Percentiles rank a stretch among this genome's conserved stretches.
phyloP scores from a whole-genome alignment of 2,329 filamentous ascomycete species.

The Trichoderma sp. region DNA sequence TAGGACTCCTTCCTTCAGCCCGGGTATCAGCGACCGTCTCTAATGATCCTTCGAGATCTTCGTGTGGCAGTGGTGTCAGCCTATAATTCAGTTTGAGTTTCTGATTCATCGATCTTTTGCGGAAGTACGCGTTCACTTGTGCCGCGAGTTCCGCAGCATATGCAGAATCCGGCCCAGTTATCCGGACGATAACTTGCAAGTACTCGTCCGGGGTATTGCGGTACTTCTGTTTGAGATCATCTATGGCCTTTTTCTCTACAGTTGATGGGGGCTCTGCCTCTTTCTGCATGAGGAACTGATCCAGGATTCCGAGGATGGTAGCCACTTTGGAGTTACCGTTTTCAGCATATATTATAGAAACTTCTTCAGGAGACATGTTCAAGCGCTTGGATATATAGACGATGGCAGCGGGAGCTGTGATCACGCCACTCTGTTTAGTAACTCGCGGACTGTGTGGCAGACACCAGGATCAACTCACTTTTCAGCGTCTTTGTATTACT shows the following conservation, averaged over 20 bases:
- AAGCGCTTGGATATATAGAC: slow-evolving; percentile 51
- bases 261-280: slow-evolving; percentile 39
- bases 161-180: slow-evolving; percentile 42
- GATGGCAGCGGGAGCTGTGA: slow-evolving; percentile 46
- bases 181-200: slow-evolving; percentile 48
- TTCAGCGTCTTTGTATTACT: slow-evolving; percentile 27
- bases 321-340: slow-evolving; percentile 46
- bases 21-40: background rate
- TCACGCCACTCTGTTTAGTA: background rate
- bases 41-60: slow-evolving; percentile 29
- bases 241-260: slow-evolving; percentile 38
- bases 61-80: slow-evolving; percentile 41
- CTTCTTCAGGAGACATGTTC: slow-evolving; percentile 46
- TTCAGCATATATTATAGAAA: slow-evolving; percentile 47
- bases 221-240: slow-evolving; percentile 45
- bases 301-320: slow-evolving; percentile 49
- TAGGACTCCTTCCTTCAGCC: background rate
- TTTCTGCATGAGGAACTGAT: slow-evolving; percentile 48
- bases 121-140: slow-evolving; percentile 48
- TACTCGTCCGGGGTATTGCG: slow-evolving; percentile 50
- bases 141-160: slow-evolving; percentile 48
- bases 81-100: slow-evolving; percentile 46
- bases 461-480: slow-evolving; percentile 34
- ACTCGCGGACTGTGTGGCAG: background rate
- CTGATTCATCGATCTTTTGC: slow-evolving; percentile 44